Evolutionary conservation across 2,329 filamentous ascomycete genomes (phyloP).

Genomic region (Colletotrichum trifolii): DNA sequence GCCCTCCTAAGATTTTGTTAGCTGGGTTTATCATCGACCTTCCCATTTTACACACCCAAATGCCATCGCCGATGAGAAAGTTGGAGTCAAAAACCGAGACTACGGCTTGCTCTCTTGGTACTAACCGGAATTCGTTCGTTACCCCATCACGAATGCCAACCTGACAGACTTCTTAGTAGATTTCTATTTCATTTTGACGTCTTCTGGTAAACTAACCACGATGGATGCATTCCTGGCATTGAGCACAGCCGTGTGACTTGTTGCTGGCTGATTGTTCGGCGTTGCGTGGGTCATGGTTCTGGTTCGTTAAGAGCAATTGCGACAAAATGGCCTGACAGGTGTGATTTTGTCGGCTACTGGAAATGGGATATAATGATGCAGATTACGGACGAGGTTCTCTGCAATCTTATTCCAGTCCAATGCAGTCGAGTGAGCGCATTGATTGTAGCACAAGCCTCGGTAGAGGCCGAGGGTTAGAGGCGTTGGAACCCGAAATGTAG

Average conservation of each 20-base stretch:
- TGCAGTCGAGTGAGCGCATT: too few species aligned
- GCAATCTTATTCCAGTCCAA: not conserved
- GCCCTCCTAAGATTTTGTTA: slow-evolving; percentile 37
- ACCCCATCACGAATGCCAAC: slow-evolving; percentile 44
- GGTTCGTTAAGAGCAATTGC: not conserved
- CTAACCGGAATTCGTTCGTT: slow-evolving; percentile 39
- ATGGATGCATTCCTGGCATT: slow-evolving; percentile 41
- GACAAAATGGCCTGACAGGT: not conserved
- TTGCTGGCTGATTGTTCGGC: slow-evolving; percentile 21
- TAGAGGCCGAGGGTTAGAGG: slow-evolving; percentile 2
- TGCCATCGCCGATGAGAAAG: slow-evolving; percentile 44
- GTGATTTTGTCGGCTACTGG: not conserved
- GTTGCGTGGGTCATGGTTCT: slow-evolving; percentile 16
- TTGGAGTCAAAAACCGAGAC: slow-evolving; percentile 45
- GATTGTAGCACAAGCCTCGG: slow-evolving; percentile 1
- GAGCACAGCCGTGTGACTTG: slow-evolving; percentile 39
- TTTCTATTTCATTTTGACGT: not conserved
- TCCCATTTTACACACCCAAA: slow-evolving; percentile 38
- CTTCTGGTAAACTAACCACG: slow-evolving; percentile 27
- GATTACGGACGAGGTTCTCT: not conserved
- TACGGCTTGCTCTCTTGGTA: slow-evolving; percentile 39
- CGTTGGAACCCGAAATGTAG: not conserved
- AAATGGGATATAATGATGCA: too few species aligned
- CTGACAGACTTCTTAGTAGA: slow-evolving; percentile 10
- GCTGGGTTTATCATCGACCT: too few species aligned